These are phyloP conservation scores for Annona squamosa DNA, from an alignment of 164 flowering plant genomes.

Conservation along the genomic window DNA sequence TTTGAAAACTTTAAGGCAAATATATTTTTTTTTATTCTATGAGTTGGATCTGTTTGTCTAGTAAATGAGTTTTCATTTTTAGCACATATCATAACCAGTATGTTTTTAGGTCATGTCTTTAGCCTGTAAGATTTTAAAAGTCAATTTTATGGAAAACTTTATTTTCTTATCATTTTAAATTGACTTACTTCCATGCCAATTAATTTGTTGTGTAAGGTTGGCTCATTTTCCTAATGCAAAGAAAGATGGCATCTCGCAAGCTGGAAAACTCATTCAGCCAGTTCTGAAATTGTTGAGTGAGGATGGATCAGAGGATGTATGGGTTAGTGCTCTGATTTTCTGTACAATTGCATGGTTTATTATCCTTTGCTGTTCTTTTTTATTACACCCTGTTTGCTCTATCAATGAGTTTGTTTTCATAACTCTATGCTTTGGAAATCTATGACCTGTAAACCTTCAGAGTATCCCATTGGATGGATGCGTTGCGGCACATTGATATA, in stretches of 20 bases:
- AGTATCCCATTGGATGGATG: no score
- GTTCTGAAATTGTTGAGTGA: conserved; percentile 55
- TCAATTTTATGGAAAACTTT: not conserved
- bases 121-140: not conserved
- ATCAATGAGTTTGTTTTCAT: no score
- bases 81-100: not conserved
- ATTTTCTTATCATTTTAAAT: not conserved
- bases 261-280: conserved; percentile 59
- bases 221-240: conserved; percentile 47
- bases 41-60: not conserved
- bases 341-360: no score
- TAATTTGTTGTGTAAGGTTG: conserved; percentile 36
- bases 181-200: not conserved
- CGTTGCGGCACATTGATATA: no score
- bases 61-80: not conserved
- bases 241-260: conserved; percentile 56
- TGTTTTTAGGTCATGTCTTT: not conserved
- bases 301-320: conserved; percentile 50
- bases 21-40: not conserved
- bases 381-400: no score
- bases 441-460: no score
- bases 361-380: no score
- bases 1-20: not conserved
- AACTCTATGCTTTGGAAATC: no score
- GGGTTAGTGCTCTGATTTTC: conserved; percentile 34